These are phyloP conservation scores for Cryphonectria nitschkei DNA, from an alignment of 2,329 filamentous ascomycete genomes.

Conservation along the genomic window DNA sequence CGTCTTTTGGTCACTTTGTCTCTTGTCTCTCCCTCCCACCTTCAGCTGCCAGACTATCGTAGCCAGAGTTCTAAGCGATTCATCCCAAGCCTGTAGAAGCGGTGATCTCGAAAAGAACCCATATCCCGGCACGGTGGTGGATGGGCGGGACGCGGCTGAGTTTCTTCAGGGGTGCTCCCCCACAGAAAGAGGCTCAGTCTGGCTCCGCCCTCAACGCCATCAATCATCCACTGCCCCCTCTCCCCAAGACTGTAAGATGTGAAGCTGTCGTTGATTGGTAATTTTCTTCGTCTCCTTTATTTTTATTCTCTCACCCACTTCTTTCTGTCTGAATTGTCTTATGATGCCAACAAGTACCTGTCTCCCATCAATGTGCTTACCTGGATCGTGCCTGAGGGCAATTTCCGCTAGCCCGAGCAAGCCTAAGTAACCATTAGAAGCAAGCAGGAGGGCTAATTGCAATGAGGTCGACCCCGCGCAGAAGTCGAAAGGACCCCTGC, in stretches of 20 bases:
- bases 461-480: background rate
- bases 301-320: background rate
- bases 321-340: background rate
- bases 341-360: background rate
- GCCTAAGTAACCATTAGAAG: background rate
- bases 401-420: background rate
- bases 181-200: background rate
- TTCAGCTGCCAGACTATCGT: background rate
- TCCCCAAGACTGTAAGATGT: background rate
- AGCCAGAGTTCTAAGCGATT: background rate
- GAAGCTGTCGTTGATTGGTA: background rate
- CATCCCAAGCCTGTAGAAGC: background rate
- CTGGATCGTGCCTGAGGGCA: background rate
- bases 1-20: background rate
- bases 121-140: background rate
- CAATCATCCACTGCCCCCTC: background rate
- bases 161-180: background rate
- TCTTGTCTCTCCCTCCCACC: background rate
- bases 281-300: background rate
- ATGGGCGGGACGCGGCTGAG: constrained; percentile 1
- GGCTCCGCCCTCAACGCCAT: background rate
- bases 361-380: background rate
- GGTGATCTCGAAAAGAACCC: background rate
- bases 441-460: background rate
- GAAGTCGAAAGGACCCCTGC: background rate